Evolutionary conservation across 768 basidiomycete species (phyloP).

Genomic region (Kondoa subrosea): DNA sequence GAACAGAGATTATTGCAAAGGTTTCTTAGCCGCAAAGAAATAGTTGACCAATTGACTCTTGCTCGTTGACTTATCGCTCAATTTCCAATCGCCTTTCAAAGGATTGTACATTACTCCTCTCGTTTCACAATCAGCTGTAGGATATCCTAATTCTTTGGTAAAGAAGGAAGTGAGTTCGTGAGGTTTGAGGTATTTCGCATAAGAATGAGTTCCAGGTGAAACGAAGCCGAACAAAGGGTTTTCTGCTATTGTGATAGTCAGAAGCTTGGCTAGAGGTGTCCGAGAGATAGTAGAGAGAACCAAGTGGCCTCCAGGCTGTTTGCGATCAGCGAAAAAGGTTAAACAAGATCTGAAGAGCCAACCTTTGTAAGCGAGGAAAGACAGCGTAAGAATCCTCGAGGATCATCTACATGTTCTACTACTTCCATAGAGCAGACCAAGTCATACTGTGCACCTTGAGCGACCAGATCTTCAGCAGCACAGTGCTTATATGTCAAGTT

Average conservation of each 20-base stretch:
- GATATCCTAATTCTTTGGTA: constrained; percentile 12
- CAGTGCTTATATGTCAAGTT: constrained; percentile 51
- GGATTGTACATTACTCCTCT: constrained; percentile 18
- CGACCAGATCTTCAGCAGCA: constrained; percentile 55
- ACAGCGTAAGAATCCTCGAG: constrained; percentile 59
- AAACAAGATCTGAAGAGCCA: constrained; percentile 22
- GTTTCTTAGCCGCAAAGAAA: constrained; percentile 18
- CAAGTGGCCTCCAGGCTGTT: constrained; percentile 81
- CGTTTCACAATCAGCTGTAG: constrained; percentile 5
- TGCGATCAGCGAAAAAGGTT: not conserved
- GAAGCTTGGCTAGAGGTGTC: constrained; percentile 51
- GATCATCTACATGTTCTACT: constrained; percentile 89
- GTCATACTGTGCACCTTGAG: constrained; percentile 50
- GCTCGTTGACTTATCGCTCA: constrained; percentile 5
- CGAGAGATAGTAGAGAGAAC: constrained; percentile 91
- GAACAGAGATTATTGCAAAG: not conserved
- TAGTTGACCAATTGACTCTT: constrained; percentile 10
- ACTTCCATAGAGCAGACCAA: constrained; percentile 97
- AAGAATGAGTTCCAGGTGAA: constrained; percentile 72
- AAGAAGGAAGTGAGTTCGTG: constrained; percentile 73
- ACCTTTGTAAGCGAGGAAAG: constrained; percentile 80
- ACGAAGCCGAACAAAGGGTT: constrained; percentile 55
- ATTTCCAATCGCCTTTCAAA: constrained; percentile 14
- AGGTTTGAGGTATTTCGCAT: constrained; percentile 75
- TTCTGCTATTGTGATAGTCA: constrained; percentile 66